A percentile compares a stretch with the other conserved stretches of the same genome.
phyloP scores from a whole-genome alignment of 441 rosid genomes.

The Viola pubescens region DNA sequence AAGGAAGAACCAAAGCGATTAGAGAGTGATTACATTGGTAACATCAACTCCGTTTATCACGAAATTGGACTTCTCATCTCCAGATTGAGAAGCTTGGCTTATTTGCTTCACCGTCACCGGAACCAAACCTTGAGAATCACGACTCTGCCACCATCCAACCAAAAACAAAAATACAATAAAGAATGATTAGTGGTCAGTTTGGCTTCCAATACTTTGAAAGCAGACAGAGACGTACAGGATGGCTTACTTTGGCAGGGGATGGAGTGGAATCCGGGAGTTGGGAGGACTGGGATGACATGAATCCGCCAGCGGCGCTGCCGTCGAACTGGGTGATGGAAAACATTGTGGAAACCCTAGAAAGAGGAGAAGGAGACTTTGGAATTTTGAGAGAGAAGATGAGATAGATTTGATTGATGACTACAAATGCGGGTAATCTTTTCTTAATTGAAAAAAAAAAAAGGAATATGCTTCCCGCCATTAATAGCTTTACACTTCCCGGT shows the following conservation, averaged over 20 bases:
- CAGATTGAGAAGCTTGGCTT: constrained; percentile 60
- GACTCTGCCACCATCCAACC: constrained; percentile 29
- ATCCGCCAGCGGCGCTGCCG: constrained; percentile 44
- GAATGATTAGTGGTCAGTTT: background rate
- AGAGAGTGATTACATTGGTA: constrained; percentile 36
- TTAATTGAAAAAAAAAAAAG: no score
- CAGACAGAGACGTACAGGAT: background rate
- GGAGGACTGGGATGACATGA: constrained; percentile 53
- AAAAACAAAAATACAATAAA: background rate
- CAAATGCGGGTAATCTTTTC: no score
- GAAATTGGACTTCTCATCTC: constrained; percentile 70
- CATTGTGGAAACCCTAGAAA: constrained; percentile 28
- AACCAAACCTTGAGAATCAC: constrained; percentile 57
- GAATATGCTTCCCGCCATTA: no score
- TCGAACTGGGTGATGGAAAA: constrained; percentile 51
- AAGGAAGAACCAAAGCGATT: background rate
- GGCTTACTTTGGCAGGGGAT: constrained; percentile 44
- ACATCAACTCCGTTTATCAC: constrained; percentile 55
- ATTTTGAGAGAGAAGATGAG: no score
- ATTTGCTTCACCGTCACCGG: constrained; percentile 86
- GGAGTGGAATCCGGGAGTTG: constrained; percentile 40
- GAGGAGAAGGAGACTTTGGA: background rate
- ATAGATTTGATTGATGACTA: no score
- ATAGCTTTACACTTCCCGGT: no score
- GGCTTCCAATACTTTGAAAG: background rate